phyloP scores from a whole-genome alignment of 2,329 filamentous ascomycete genomes.

The Fusarium anguioides region DNA sequence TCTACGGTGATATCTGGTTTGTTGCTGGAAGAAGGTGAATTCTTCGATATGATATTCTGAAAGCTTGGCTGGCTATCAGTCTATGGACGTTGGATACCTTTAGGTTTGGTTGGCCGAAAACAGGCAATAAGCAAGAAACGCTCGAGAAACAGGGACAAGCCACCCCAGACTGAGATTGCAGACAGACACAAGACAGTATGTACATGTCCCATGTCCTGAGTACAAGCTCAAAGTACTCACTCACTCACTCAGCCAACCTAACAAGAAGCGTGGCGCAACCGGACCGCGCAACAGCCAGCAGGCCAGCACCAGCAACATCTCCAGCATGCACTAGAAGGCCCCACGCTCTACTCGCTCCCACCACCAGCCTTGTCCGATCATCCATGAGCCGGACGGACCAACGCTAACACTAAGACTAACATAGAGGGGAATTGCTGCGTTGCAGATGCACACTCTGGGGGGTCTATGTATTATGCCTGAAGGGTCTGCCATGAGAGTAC shows the following conservation, averaged over 20 bases:
- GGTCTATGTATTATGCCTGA: slow-evolving; percentile 4
- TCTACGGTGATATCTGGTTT: background rate
- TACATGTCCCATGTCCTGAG: slow-evolving; percentile 28
- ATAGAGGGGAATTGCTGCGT: background rate
- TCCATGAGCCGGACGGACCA: slow-evolving; percentile 16
- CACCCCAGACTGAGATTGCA: slow-evolving; percentile 30
- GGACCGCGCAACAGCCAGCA: too few relatives aligned
- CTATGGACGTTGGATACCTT: background rate
- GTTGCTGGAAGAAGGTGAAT: slow-evolving; percentile 1
- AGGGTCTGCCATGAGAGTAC: slow-evolving; percentile 18
- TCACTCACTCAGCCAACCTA: slow-evolving; percentile 3
- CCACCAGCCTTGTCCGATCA: slow-evolving; percentile 4
- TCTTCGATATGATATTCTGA: slow-evolving; percentile 13
- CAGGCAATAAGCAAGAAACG: slow-evolving; percentile 8
- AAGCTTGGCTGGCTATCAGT: background rate
- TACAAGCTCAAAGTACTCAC: slow-evolving; percentile 28
- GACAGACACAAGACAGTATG: background rate
- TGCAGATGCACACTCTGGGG: slow-evolving; percentile 1
- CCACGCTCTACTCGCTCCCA: slow-evolving; percentile 15
- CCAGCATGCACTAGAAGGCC: slow-evolving; percentile 4
- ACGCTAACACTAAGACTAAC: slow-evolving; percentile 15
- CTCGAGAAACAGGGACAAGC: slow-evolving; percentile 31
- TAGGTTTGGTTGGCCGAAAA: slow-evolving; percentile 37
- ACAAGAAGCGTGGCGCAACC: slow-evolving; percentile 33
- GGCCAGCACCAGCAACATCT: slow-evolving; percentile 20